Base-by-base conservation (phyloP, 2,329 filamentous ascomycete genomes). In the Diaporthe australafricana region DNA sequence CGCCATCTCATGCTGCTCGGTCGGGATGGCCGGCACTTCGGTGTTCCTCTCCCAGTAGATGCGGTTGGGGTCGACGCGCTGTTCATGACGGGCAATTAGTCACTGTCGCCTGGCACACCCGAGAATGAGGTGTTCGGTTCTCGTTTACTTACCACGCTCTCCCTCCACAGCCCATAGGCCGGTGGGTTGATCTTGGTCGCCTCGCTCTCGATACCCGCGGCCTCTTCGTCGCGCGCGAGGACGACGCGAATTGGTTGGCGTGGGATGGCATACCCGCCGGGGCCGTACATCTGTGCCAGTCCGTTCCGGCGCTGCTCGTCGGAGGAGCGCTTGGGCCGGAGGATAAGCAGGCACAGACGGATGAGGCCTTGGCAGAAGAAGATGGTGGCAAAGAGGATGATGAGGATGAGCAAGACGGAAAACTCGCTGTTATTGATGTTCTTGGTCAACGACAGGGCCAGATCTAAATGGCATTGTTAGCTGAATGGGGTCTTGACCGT, bases 151-250 rank as follows among this genome's bases (percentile, higher is more conserved):
- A 94, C 92, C 81, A 96, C 93, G 77, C 92, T 96, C 80, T 92
- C 91, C 67, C 94, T 87, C 93, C 94, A 97, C 1, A 94, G 84
- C 0, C 95, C 95, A 79, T 98, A 98, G 2, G 94, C 94, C 0
- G 95, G 95, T 5, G 95, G 95, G 11, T 91, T 89, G 25, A 87
- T 75, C 76, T 91, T 90, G 52, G 84, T 83, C 0, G 87, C 83
- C 72, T 90, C 87, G 65, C 85, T 88, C 70, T 89, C 86, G 68
- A 86, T 80, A 4, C 87, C 88, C 2, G 84, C 87, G 22, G 89
- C 88, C 77, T 95, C 93, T 77, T 95, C 93, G 77, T 96, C 94
- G 50, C 89, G 87, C 2, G 91, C 90, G 56, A 96, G 86, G 22
- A 93, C 89, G 14, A 97, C 93, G 50, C 88, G 91, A 73, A 97